These are phyloP conservation scores for Tephrocybe sp. DNA, from an alignment of 768 basidiomycete genomes.

Conservation along the genomic window DNA sequence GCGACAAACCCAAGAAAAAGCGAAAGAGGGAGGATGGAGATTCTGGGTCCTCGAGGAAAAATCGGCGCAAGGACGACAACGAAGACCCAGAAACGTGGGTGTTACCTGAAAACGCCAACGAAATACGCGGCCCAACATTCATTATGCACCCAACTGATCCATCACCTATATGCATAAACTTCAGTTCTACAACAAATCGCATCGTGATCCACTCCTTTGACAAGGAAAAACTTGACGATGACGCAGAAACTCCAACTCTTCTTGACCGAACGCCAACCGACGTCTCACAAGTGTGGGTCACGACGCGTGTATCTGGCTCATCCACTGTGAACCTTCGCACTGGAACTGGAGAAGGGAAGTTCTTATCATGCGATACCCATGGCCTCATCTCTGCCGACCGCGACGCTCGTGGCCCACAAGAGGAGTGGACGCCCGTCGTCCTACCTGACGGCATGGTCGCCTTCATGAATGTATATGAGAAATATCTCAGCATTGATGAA, in stretches of 20 bases:
- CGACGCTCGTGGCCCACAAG: constrained; percentile 89
- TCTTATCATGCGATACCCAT: constrained; percentile 83
- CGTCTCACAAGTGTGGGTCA: constrained; percentile 89
- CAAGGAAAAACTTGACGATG: constrained; percentile 53
- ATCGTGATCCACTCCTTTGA: constrained; percentile 65
- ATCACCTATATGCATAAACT: constrained; percentile 72
- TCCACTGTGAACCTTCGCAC: constrained; percentile 83
- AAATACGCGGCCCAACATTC: constrained; percentile 88
- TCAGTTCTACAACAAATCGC: constrained; percentile 70
- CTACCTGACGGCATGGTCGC: constrained; percentile 84
- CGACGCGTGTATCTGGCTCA: constrained; percentile 81
- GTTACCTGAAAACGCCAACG: constrained; percentile 61
- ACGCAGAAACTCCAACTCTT: constrained; percentile 39
- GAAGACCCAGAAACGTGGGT: constrained; percentile 79
- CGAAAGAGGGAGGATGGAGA: constrained; percentile 64
- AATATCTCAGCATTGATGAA: constrained; percentile 82
- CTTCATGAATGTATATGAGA: constrained; percentile 87
- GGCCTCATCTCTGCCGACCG: constrained; percentile 81
- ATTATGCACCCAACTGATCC: constrained; percentile 81
- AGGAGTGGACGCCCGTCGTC: constrained; percentile 89
- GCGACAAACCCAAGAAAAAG: constrained; percentile 83
- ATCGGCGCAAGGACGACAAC: constrained; percentile 54
- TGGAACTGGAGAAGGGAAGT: constrained; percentile 86
- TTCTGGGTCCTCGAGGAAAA: constrained; percentile 39
- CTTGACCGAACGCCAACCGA: constrained; percentile 74